Evolutionary conservation across 805 yeast species (phyloP).

Genomic region (Candida sakaeoensis): DNA sequence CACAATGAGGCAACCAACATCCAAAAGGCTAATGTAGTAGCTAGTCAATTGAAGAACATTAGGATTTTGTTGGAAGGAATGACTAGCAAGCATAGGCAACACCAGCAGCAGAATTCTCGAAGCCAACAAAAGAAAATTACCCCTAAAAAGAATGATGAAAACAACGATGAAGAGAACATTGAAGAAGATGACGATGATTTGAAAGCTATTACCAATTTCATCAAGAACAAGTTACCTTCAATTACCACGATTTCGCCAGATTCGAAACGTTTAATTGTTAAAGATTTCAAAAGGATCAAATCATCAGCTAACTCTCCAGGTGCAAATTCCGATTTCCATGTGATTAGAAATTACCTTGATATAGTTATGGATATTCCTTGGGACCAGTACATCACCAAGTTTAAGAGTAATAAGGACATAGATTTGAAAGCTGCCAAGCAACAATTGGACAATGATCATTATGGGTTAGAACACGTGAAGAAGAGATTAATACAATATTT

Average conservation of each 20-base stretch:
- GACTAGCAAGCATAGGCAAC: constrained; percentile 21
- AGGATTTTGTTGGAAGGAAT: constrained; percentile 47
- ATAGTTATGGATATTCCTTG: constrained; percentile 65
- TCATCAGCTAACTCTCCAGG: constrained; percentile 43
- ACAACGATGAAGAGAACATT: constrained; percentile 29
- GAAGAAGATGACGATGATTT: constrained; percentile 46
- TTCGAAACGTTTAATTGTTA: constrained; percentile 36
- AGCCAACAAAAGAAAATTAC: not conserved
- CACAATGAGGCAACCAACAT: constrained; percentile 46
- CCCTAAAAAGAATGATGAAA: constrained; percentile 6
- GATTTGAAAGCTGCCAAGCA: constrained; percentile 43
- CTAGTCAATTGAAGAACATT: constrained; percentile 52
- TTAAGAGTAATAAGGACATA: constrained; percentile 39
- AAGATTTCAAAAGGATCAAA: constrained; percentile 54
- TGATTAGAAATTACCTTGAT: constrained; percentile 60
- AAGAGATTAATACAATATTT: constrained; percentile 73
- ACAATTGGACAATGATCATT: constrained; percentile 40
- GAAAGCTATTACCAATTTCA: constrained; percentile 32
- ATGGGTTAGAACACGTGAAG: constrained; percentile 47
- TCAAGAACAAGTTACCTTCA: constrained; percentile 33
- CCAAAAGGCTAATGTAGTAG: constrained; percentile 53
- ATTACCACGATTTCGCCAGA: constrained; percentile 32
- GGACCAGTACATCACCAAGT: constrained; percentile 35
- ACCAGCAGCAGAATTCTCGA: not conserved
- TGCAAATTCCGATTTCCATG: constrained; percentile 57